Evolutionary conservation across 1,139 yeast genomes (phyloP), one percentile per base, ranked within the genome.

Genomic region (Entelexis sorbosivorans): DNA sequence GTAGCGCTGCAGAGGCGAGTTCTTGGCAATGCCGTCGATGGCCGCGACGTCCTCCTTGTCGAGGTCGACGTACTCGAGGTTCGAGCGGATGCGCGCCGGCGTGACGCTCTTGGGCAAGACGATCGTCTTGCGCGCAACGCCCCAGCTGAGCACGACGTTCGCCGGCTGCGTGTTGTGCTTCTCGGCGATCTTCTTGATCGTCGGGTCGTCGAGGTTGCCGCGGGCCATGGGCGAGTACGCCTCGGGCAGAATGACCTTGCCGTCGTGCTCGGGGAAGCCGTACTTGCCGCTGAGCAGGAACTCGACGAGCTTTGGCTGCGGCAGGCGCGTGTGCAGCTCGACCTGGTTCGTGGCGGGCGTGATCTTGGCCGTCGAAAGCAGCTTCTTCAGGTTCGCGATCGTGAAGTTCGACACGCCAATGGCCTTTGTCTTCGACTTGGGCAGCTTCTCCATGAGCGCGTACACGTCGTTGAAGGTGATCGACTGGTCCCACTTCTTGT

Each of bases 401-500:
- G 82, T 75, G 66, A 77, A 82, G 71, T 86, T 86, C 43, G 89
- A 82, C 40, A 86, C 82, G 58, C 95, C 95, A 63, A 86, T 73
- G 35, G 87, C 76, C 63, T 72, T 78, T 43, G 77, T 69, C 66
- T 79, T 79, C 40, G 79, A 79, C 44, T 65, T 65, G 55, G 77
- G 59, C 54, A 84, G 67, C 59, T 76, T 70, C 69, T 84, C 87
- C 71, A 85, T 68, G 47, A 67, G 66, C 62, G 76, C 78, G 75
- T 81, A 85, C 39, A 88, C 79, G 62, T 82, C 78, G 56, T 78
- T 66, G 60, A 71, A 79, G 49, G 38, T 44, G 45, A 50, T 54
- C 39, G 48, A 31, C 28, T 33, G 7, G 52, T 59, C 62, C 47
- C 36, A 28, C 50, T 66, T 64, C 32, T 7, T 20, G 34, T 62